Conservation (phyloP, 768 basidiomycete species). For the Pleurotus djamor region DNA sequence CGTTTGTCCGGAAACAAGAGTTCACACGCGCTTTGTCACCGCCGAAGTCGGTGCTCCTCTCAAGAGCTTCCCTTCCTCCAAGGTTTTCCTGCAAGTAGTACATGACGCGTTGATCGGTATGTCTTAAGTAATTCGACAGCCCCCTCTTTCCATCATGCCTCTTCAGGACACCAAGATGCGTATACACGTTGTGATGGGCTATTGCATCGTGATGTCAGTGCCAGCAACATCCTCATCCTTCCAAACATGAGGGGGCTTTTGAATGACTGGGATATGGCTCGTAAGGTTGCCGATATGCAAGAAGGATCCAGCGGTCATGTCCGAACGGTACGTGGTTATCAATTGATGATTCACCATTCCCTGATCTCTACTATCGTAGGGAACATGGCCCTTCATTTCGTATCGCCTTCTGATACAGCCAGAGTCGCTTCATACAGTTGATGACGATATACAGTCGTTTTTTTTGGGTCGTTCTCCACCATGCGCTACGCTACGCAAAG, state of each 20-base stretch:
- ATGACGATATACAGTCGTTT: slow-evolving; percentile 14
- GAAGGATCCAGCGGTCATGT: too few relatives aligned
- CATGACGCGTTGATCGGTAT: slow-evolving; percentile 3
- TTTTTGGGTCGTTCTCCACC: slow-evolving; percentile 16
- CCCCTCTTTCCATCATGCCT: too few relatives aligned
- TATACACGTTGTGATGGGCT: not conserved
- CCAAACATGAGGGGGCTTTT: not conserved
- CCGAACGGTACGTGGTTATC: too few relatives aligned
- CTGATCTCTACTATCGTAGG: too few relatives aligned
- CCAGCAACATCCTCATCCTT: slow-evolving; percentile 6
- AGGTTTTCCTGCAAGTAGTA: not conserved
- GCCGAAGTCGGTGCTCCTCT: not conserved
- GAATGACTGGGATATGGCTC: slow-evolving; percentile 9
- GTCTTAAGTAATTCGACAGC: not conserved
- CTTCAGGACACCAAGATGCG: slow-evolving; percentile 5
- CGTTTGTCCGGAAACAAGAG: not conserved
- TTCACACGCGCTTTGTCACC: not conserved
- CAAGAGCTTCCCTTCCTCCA: not conserved
- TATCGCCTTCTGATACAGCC: not conserved
- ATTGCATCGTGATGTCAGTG: slow-evolving; percentile 9
- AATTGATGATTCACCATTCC: too few relatives aligned
- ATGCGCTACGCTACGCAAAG: too few relatives aligned
- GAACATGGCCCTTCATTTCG: slow-evolving; percentile 15
- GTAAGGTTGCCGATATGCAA: too few relatives aligned
- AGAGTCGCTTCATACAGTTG: slow-evolving; percentile 6